These are phyloP conservation scores for Neocallimastix lanati DNA, from an alignment of 192 early-diverging fungal genomes.

Conservation along the genomic window DNA sequence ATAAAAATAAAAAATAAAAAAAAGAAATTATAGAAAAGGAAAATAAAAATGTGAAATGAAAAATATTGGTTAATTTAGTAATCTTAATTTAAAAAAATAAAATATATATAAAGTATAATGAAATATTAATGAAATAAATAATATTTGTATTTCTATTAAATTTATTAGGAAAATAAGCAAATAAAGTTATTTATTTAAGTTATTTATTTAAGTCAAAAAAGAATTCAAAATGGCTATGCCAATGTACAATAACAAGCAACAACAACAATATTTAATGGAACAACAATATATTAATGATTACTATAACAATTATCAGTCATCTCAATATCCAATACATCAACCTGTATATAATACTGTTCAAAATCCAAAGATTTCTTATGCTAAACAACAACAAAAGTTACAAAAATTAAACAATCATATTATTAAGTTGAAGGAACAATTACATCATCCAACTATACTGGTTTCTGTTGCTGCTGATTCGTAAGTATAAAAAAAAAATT, in stretches of 20 bases:
- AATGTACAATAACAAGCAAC: not conserved
- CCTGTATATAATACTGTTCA: not conserved
- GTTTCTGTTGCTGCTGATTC: not conserved
- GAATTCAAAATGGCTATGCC: not conserved
- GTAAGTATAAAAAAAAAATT: not conserved
- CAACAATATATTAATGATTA: not conserved
- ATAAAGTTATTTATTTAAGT: too few relatives aligned
- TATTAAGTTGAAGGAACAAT: not conserved
- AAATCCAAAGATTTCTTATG: not conserved
- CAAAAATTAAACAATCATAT: not conserved
- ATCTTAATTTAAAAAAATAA: too few relatives aligned
- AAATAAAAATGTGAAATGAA: too few relatives aligned
- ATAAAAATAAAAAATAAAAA: too few relatives aligned
- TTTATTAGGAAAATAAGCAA: too few relatives aligned
- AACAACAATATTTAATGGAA: not conserved
- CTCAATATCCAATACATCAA: not conserved
- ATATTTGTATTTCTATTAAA: too few relatives aligned
- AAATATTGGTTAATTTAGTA: too few relatives aligned
- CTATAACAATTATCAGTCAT: not conserved
- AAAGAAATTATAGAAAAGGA: too few relatives aligned
- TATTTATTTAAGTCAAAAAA: not conserved
- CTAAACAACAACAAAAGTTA: not conserved
- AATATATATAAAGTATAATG: too few relatives aligned
- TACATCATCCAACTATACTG: not conserved
- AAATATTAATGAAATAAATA: too few relatives aligned